Evolutionary conservation across 345 rosid species (phyloP), one percentile per base, ranked within the genome.

Genomic region (Populus ilicifolia): DNA sequence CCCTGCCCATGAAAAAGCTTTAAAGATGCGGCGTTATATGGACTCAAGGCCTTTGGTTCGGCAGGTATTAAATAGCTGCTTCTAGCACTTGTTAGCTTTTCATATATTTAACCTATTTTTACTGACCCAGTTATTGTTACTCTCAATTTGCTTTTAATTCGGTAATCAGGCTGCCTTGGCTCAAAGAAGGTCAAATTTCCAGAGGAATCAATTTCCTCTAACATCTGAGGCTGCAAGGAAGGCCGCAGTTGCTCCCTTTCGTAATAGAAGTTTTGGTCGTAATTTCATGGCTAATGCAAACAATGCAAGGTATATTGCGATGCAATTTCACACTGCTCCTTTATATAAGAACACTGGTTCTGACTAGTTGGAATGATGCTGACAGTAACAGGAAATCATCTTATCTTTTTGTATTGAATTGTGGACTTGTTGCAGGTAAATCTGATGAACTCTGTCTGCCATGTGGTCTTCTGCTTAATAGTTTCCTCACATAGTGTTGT

Each of bases 101-200:
- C 16, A 20, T 21, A 20, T 48, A 4, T 61, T 54, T 41, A 43
- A 9, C 62, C 27, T 71, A 10, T 67, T 16, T 18, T 2, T 69
- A 13, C 11, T 2, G 38, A 64, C 48, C 69, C 38, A 13, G n/a
- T 29, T 21, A 4, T 6, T 8, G 2, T 12, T 70, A 14, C n/a
- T 20, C 25, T 11, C 8, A 17, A 30, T 29, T 27, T 66, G 21
- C 41, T 14, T 29, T 16, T 12, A 6, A 20, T 25, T 75, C 84
- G 79, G 39, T 75, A 29, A 73, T 71, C 87, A 94, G 97, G 97
- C 94, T 8, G 87, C 85, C 74, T 84, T 92, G 77, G 98, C 96
- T 46, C 85, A 85, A 80, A 93, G 89, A 77, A 90, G 97, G 87
- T 85, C 94, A 70, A 87, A 79, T 80, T 88, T 90, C 78, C 90